Base-by-base conservation (phyloP, 768 basidiomycete genomes). In the Leccinum incarnatum region DNA sequence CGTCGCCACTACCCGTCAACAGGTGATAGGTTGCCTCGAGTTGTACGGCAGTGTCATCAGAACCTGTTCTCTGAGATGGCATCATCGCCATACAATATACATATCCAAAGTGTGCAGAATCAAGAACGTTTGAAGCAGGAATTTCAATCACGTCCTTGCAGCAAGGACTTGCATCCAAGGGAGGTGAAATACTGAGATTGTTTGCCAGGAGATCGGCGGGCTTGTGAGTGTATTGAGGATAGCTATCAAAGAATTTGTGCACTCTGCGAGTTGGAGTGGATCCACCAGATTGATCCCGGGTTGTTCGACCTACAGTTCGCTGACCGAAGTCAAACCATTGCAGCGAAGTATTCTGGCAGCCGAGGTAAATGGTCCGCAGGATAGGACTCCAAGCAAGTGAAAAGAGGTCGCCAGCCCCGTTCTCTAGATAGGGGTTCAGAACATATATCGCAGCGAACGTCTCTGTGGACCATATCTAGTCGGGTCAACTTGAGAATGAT, bases 51-150 rank as follows among this genome's bases (percentile, higher is more conserved):
- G n/a, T 42, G 25, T 76, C 73, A 49, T 75, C 67, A 2, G 73
- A 75, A 15, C 76, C 78, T 55, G 75, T 75, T 49, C 72, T 69
- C n/a, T 69, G 72, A 15, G 74, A 76, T 21, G 77, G 76, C 11
- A 81, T 64, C 15, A 84, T 71, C 14, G 79, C 74, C 85, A 94
- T 86, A 65, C 89, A 93, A 69, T 96, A 95, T 12, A 98, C 82
- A 68, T 98, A 98, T 9, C 96, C 96, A 69, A 86, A 95, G 72
- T 98, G 96, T 3, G 95, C 96, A 1, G 92, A 91, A 64, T 91
- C 87, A 27, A 94, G 78, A 30, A 94, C 87, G 63, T 93, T 91
- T 55, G 75, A 76, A 12, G 82, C 76, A 1, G 86, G 83, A 21
- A 96, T 85, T 53, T 79, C 73, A 29, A 91, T 68, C 7, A 67